A percentile compares a stretch with the other conserved stretches of the same genome.
Conservation (phyloP, 1,284 basidiomycete species). For the Trametes sp. region DNA sequence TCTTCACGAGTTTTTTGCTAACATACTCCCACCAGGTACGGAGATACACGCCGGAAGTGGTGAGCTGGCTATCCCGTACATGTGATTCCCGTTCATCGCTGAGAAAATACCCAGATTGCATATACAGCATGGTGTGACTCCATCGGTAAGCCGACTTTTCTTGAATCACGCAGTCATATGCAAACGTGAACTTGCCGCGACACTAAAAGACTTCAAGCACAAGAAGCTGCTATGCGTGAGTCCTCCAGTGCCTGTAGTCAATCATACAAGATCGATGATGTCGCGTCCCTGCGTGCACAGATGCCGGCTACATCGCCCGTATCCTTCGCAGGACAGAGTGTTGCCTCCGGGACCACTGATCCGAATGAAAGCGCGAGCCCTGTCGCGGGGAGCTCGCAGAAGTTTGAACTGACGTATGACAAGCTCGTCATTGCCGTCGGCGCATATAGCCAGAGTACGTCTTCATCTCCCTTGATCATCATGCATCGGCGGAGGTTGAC, state of each 20-base stretch:
- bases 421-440: conserved; percentile 88
- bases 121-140: conserved; percentile 80
- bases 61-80: conserved; percentile 39
- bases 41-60: conserved; percentile 63
- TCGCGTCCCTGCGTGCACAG: conserved; percentile 38
- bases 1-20: not conserved
- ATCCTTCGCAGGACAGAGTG: conserved; percentile 35
- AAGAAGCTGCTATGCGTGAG: conserved; percentile 46
- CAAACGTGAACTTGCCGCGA: not conserved
- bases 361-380: conserved; percentile 14
- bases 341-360: conserved; percentile 1
- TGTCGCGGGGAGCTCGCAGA: conserved; percentile 46
- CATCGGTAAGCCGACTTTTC: conserved; percentile 45
- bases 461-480: conserved; percentile 28
- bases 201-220: conserved; percentile 61
- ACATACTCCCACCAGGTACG: conserved; percentile 50
- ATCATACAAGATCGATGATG: not conserved
- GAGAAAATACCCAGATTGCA: conserved; percentile 49
- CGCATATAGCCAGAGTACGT: conserved; percentile 80
- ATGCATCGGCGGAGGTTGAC: conserved; percentile 1
- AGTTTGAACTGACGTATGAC: conserved; percentile 65
- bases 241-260: not conserved
- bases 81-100: not conserved
- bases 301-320: conserved; percentile 63
- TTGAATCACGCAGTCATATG: not conserved